Percentiles rank a stretch among this genome's conserved stretches.
Conservation (phyloP, 306 rosid genomes). For the Prunus kanzakura region DNA sequence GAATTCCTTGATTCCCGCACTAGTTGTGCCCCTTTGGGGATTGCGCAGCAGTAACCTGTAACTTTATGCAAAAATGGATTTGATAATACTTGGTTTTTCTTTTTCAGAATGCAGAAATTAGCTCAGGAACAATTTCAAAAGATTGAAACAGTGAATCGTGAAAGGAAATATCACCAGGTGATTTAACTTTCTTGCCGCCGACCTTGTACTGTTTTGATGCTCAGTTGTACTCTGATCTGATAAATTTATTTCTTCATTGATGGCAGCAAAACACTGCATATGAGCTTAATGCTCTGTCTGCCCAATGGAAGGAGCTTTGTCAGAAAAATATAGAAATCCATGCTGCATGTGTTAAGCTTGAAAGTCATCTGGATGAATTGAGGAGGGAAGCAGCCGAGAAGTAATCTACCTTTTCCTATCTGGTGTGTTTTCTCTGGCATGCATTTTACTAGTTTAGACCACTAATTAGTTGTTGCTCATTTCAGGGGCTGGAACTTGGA, state of each 20-base stretch:
- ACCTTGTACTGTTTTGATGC: conserved; percentile 12
- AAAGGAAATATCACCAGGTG: conserved; percentile 95
- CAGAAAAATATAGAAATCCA: conserved; percentile 81
- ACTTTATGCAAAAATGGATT: background rate
- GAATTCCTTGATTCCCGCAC: background rate
- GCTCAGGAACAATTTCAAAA: conserved; percentile 67
- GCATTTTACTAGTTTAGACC: conserved; percentile 9
- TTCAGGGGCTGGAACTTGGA: conserved; percentile 81
- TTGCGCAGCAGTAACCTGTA: background rate
- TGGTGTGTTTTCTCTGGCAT: conserved; percentile 2
- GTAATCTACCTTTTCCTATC: conserved; percentile 29
- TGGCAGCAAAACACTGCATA: conserved; percentile 85
- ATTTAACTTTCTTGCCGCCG: conserved; percentile 19
- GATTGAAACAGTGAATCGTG: conserved; percentile 89
- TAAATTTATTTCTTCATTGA: background rate
- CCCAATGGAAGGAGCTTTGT: conserved; percentile 91
- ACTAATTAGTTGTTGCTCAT: conserved; percentile 18
- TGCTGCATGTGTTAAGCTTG: conserved; percentile 59
- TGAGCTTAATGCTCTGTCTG: conserved; percentile 86
- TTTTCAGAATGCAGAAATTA: conserved; percentile 81
- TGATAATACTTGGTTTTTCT: conserved; percentile 12
- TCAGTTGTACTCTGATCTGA: conserved; percentile 12
- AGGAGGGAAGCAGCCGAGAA: conserved; percentile 66
- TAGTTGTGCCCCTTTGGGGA: background rate
- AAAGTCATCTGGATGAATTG: conserved; percentile 51